Evolutionary conservation across 2,329 filamentous ascomycete species (phyloP), one percentile per base, ranked within the genome.

Genomic region (Furcasterigmium sp.): DNA sequence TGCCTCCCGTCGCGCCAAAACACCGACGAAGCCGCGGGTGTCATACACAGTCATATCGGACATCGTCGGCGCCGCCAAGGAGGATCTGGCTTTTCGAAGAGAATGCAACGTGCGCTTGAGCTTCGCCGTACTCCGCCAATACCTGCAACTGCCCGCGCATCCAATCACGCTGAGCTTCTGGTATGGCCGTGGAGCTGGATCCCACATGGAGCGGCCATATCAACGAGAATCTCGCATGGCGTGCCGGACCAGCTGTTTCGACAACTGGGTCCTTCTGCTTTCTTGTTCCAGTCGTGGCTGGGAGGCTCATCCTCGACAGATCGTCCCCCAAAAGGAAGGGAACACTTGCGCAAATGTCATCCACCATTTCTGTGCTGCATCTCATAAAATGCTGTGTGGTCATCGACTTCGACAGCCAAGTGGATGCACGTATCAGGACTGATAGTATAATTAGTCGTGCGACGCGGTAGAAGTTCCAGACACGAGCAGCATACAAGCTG

Each of bases 391-490:
- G n/a, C n/a, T n/a, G n/a, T n/a, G n/a, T n/a, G n/a, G 18, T 43
- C 25, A 25, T 39, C 36, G 20, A 28, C 11, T 17, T 14, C 21
- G 26, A 14, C 14, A 25, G 15, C 36, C 30, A 36, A 26, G 29
- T 37, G 37, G 21, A 19, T 10, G 47, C 37, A 11, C 45, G 44
- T 11, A 47, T 17, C 8, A 47, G 42, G 8, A 45, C 7, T 5
- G 47, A 47, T 36, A 39, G 42, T 14, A 47, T 28, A 18, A 49
- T 47, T n/a, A 49, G 47, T 4, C 45, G 45, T 15, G 40, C 43
- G 15, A 49, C 47, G 25, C 47, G 47, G 39, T 49, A 49, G 17
- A 43, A 39, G 28, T 49, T 47, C 47, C 45, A 49, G 15, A 47
- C 47, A 13, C 47, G 42, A 36, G 47, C 47, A 15, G 28, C 45